Conservation (phyloP, 768 basidiomycete species). For the Hebeloma cylindrosporum region DNA sequence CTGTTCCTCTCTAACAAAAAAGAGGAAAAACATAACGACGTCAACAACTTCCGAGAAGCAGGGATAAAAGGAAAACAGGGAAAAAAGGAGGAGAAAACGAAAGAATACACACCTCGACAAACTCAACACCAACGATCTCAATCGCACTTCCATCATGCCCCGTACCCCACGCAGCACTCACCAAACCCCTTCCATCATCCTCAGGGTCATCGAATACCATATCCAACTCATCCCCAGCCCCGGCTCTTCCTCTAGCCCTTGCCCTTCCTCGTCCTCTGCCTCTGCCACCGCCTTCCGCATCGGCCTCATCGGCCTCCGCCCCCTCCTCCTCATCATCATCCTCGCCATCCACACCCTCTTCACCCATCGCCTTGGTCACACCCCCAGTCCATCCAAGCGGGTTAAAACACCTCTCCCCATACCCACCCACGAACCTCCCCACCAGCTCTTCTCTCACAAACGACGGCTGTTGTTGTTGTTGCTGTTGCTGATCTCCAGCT, state of each 20-base stretch:
- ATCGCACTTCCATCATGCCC: conserved; percentile 77
- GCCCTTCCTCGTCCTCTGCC: conserved; percentile 23
- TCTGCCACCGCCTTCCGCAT: neutral
- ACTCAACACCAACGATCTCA: conserved; percentile 64
- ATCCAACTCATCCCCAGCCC: conserved; percentile 28
- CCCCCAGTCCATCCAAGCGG: conserved; percentile 25
- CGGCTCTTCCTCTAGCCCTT: too few species aligned
- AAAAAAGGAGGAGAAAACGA: conserved; percentile 1
- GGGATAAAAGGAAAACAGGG: neutral
- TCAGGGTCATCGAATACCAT: conserved; percentile 33
- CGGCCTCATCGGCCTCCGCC: neutral
- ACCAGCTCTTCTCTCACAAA: conserved; percentile 43
- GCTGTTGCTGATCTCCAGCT: conserved; percentile 6
- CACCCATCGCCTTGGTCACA: conserved; percentile 15
- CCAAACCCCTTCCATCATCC: conserved; percentile 60
- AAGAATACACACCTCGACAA: conserved; percentile 54
- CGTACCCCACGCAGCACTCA: conserved; percentile 77
- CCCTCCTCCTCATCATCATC: conserved; percentile 27
- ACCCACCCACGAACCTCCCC: conserved; percentile 47
- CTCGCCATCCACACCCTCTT: conserved; percentile 21
- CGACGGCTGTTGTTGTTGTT: conserved; percentile 15
- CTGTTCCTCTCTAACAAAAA: conserved; percentile 47
- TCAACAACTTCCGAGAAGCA: neutral
- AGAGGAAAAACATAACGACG: conserved; percentile 1
- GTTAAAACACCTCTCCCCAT: conserved; percentile 39